Evolutionary conservation across 345 rosid genomes (phyloP), one percentile per base, ranked within the genome.

Genomic region (Reutealis trisperma): DNA sequence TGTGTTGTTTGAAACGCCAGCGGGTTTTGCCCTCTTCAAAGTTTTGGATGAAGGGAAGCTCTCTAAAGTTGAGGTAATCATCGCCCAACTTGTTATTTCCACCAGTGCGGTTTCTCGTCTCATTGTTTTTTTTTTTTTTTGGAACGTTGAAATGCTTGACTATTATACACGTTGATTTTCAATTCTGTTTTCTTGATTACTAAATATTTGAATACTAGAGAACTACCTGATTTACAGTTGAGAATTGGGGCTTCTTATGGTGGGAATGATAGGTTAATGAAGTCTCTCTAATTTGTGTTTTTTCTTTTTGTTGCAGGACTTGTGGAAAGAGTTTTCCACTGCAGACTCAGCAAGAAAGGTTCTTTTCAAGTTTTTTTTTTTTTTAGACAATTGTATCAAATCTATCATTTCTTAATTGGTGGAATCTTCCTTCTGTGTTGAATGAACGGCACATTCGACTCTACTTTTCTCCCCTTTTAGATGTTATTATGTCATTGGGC

Each of bases 11-110:
- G 93, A 89, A 83, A 90, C 97, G 9, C 92, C 93, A 0, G 97
- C 91, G 57, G 94, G 98, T 49, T 90, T 88, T 70, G 92, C 89
- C 69, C 89, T 90, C 32, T 91, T 93, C 61, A 91, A 91, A 79
- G 91, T 93, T 0, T 65, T 85, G 72, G 87, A 91, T 80, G 97
- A 88, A 82, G 90, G 90, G 65, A 91, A 93, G 83, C 79, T 91
- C 69, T 74, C 91, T 37, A 86, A 91, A 80, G 86, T 90, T 74
- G 94, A 91, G 92, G 98, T 93, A 77, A 68, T 16, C 51, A 44
- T 63, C 42, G 13, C 19, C 5, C 6, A 37, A 37, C 6, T 37
- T 37, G 4, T 37, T 37, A 37, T 37, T 37, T 37, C 41, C 5
- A 37, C 41, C 30, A 27, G 30, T 27, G 1, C 30, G 30, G 30